Evolutionary conservation across 2,329 filamentous ascomycete genomes (phyloP).

Genomic region (Fusarium piperis): DNA sequence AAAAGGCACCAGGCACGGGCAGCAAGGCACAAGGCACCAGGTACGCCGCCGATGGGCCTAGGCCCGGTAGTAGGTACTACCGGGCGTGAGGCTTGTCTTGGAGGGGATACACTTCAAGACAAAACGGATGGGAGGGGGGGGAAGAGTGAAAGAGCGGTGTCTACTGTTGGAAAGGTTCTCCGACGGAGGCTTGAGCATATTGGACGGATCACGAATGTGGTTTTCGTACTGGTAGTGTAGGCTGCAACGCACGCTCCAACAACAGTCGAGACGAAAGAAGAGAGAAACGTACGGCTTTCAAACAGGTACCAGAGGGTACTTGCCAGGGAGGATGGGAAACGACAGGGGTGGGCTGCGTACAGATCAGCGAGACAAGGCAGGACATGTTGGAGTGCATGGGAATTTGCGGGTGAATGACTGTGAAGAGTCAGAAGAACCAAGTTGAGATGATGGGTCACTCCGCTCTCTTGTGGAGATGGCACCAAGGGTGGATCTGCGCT

Average conservation of each 20-base stretch:
- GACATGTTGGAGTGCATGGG: constrained; percentile 27
- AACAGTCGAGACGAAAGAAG: constrained; percentile 13
- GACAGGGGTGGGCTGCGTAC: constrained; percentile 22
- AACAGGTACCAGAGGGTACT: constrained; percentile 30
- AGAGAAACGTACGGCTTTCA: not conserved
- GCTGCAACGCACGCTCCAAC: not conserved
- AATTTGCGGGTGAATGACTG: constrained; percentile 24
- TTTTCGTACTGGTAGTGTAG: not conserved
- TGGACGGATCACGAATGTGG: not conserved
- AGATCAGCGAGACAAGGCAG: constrained; percentile 29
- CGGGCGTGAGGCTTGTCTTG: not conserved
- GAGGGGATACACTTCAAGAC: constrained; percentile 1
- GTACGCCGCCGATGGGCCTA: constrained; percentile 5
- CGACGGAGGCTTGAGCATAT: not conserved
- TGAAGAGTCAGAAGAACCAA: constrained; percentile 22
- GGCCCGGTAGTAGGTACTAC: constrained; percentile 7
- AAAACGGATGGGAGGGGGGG: not conserved
- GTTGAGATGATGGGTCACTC: not conserved
- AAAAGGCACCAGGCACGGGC: constrained; percentile 1
- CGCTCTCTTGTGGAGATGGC: constrained; percentile 22
- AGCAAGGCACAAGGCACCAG: constrained; percentile 33
- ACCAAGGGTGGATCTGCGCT: constrained; percentile 2
- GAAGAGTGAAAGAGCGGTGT: constrained; percentile 14
- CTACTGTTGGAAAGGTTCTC: not conserved
- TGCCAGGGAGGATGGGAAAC: not conserved